These are phyloP conservation scores for Eucalyptus microcorys DNA, from an alignment of 345 rosid genomes.

Conservation along the genomic window DNA sequence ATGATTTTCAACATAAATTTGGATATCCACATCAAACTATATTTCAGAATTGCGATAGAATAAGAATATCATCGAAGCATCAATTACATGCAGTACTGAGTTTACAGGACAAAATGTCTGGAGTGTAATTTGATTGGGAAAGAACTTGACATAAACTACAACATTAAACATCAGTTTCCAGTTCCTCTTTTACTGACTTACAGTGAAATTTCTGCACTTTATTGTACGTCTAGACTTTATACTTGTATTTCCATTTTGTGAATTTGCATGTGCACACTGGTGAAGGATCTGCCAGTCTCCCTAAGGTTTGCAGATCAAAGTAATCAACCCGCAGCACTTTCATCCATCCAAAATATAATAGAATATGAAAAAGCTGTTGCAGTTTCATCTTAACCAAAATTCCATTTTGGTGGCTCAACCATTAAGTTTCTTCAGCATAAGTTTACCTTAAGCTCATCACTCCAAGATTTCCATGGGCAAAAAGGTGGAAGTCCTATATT, in stretches of 20 bases:
- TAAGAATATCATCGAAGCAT: background rate
- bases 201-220: background rate
- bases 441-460: background rate
- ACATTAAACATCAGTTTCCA: background rate
- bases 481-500: background rate
- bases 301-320: background rate
- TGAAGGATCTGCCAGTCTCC: background rate
- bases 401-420: background rate
- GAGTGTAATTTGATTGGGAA: background rate
- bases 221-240: background rate
- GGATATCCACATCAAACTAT: background rate
- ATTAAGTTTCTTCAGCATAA: background rate
- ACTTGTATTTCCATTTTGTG: background rate
- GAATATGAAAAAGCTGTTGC: background rate
- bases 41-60: background rate
- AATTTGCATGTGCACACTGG: background rate
- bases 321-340: background rate
- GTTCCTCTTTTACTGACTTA: background rate
- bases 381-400: background rate
- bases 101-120: background rate
- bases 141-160: background rate
- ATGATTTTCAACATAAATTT: background rate
- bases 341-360: background rate
- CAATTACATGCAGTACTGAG: background rate
- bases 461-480: background rate